These are phyloP conservation scores for Rhodosporidiobolus sp. DNA, from an alignment of 768 basidiomycete genomes.

Conservation along the genomic window DNA sequence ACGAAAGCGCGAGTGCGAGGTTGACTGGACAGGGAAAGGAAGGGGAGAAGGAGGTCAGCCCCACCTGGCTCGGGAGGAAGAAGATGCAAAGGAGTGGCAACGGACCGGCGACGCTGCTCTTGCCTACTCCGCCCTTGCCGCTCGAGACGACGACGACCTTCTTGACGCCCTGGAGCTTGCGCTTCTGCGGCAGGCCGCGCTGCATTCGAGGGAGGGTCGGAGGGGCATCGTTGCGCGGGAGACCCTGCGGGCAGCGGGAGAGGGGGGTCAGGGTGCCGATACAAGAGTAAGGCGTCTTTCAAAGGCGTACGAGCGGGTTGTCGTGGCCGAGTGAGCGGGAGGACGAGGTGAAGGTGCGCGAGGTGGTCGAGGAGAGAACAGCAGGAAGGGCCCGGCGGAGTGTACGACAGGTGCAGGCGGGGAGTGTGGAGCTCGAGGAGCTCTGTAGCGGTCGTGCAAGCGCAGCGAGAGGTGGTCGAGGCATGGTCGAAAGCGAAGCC, in stretches of 20 bases:
- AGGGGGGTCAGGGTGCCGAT: not conserved
- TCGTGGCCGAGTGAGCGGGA: slow-evolving; percentile 22
- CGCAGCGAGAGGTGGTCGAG: not conserved
- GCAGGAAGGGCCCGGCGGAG: not conserved
- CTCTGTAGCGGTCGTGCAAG: not conserved
- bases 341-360: slow-evolving; percentile 6
- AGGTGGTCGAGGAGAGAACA: not conserved
- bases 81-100: not conserved
- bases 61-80: not conserved
- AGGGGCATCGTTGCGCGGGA: slow-evolving; percentile 50
- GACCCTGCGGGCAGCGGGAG: slow-evolving; percentile 46
- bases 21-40: slow-evolving; percentile 58
- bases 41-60: not conserved
- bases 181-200: slow-evolving; percentile 50
- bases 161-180: slow-evolving; percentile 61
- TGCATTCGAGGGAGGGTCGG: slow-evolving; percentile 52
- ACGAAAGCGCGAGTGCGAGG: slow-evolving; percentile 70
- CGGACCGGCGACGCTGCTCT: slow-evolving; percentile 85
- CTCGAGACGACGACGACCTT: slow-evolving; percentile 80
- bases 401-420: not conserved
- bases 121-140: slow-evolving; percentile 94
- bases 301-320: slow-evolving; percentile 40
- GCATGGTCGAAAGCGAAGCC: not conserved
- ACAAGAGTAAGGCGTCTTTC: no score
- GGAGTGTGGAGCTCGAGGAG: rapidly evolving